Evolutionary conservation across 2,329 filamentous ascomycete genomes (phyloP).

Genomic region (Teratosphaeria destructans): DNA sequence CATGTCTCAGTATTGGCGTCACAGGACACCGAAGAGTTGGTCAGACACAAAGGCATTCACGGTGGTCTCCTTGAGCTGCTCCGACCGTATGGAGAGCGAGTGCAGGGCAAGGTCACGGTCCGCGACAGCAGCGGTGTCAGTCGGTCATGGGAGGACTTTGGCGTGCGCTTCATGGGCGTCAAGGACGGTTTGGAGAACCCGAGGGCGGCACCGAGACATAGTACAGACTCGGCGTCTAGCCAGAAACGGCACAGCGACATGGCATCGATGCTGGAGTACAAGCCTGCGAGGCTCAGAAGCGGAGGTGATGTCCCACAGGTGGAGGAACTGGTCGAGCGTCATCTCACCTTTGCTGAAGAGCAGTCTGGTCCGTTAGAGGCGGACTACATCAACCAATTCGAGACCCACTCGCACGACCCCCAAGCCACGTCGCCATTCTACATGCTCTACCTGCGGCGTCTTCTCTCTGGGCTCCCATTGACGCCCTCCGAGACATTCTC

Average conservation of each 20-base stretch:
- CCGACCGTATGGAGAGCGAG: constrained; percentile 78
- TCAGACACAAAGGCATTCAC: constrained; percentile 73
- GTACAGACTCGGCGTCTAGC: constrained; percentile 27
- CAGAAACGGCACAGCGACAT: constrained; percentile 11
- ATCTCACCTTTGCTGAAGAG: constrained; percentile 64
- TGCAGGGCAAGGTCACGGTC: constrained; percentile 80
- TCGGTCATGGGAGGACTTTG: constrained; percentile 77
- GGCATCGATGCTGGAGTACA: constrained; percentile 22
- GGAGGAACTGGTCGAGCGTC: constrained; percentile 69
- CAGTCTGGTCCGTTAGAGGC: constrained; percentile 27
- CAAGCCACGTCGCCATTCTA: constrained; percentile 52
- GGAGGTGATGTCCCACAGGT: constrained; percentile 55
- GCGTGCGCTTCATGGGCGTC: constrained; percentile 71
- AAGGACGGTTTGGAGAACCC: constrained; percentile 41
- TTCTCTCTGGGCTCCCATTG: constrained; percentile 70
- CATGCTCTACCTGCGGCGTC: constrained; percentile 68
- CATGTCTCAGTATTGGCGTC: constrained; percentile 84
- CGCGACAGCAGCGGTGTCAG: constrained; percentile 82
- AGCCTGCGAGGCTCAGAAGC: constrained; percentile 30
- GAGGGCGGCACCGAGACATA: constrained; percentile 23
- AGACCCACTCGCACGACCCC: constrained; percentile 7
- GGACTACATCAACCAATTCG: constrained; percentile 34
- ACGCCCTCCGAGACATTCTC: constrained; percentile 85
- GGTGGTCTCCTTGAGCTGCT: constrained; percentile 76
- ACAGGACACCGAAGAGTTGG: constrained; percentile 68